Evolutionary conservation across 768 basidiomycete species (phyloP).

Genomic region (Collybia mongolica): DNA sequence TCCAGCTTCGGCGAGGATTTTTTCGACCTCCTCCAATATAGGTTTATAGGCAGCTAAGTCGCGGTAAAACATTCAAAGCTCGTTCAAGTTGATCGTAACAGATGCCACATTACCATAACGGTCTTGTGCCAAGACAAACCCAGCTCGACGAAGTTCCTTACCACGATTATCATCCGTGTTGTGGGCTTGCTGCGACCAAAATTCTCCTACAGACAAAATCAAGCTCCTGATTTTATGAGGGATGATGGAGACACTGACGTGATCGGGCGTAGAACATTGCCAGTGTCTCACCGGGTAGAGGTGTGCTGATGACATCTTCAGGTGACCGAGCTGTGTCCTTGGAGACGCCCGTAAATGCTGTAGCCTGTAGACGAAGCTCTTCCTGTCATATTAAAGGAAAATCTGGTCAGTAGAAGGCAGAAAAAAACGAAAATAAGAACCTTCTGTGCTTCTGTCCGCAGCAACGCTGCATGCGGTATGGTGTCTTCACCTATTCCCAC

Average conservation of each 20-base stretch:
- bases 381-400: conserved; percentile 18
- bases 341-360: conserved; percentile 58
- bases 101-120: conserved; percentile 56
- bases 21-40: conserved; percentile 77
- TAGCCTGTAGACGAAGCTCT: conserved; percentile 32
- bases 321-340: conserved; percentile 56
- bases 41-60: conserved; percentile 77
- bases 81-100: neutral
- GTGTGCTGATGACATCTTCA: conserved; percentile 77
- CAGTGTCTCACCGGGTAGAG: conserved; percentile 81
- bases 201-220: conserved; percentile 49
- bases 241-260: conserved; percentile 41
- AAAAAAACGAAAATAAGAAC: neutral
- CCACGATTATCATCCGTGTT: conserved; percentile 62
- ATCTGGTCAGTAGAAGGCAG: neutral
- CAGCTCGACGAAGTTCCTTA: conserved; percentile 75
- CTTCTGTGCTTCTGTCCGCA: conserved; percentile 19
- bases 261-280: conserved; percentile 83
- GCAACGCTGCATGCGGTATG: conserved; percentile 1
- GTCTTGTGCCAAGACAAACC: conserved; percentile 73
- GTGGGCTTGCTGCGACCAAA: conserved; percentile 78
- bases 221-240: neutral
- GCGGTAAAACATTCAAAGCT: neutral
- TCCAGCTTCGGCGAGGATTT: conserved; percentile 80
- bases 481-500: neutral